Evolutionary conservation across 176 grass and related monocot species (phyloP), one percentile per base, ranked within the genome.

Genomic region (Triticum turgidum): DNA sequence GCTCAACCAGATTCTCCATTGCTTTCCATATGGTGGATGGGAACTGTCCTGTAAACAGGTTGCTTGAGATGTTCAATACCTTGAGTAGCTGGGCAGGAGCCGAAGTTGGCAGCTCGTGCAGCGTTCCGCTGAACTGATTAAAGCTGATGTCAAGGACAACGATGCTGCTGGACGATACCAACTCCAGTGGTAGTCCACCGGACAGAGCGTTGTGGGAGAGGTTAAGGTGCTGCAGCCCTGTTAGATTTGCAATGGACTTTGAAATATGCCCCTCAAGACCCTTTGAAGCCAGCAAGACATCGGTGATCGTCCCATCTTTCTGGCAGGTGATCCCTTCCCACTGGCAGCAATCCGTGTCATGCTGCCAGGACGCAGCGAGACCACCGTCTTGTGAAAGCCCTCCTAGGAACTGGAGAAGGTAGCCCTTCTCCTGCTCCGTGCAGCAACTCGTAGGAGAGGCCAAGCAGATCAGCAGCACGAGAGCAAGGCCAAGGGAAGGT

Each of bases 291-390:
- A 93, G 85, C 0, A 22, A 82, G 27, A 93, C 21, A 0, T 64
- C 14, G 25, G 25, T 25, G 25, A 25, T 25, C 25, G 25, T 25
- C 35, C 35, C 5, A 49, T 81, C 32, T 47, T 0, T 7, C 6
- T 22, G 15, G 47, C 88, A 92, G 11, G 10, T 58, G 76, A 92
- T 71, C 1, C 91, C 88, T 33, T 90, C 64, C 91, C 91, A 92
- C 5, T 2, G 5, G 81, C 88, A 92, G 76, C 91, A 92, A 20
- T 84, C 75, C 0, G 35, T 69, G 27, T 12, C 65, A 20, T 75
- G 15, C 35, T 20, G 9, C 90, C 91, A 93, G 4, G 68, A 87
- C 7, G 5, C 20, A 0, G 38, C 11, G 2, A 92, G 87, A n/a
- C 74, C 67, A 0, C 58, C 20, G 27, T 61, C 7, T 1, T 61